These are phyloP conservation scores for Rhizopus sp. DNA, from an alignment of 371 early-diverging fungal species.

Conservation along the genomic window DNA sequence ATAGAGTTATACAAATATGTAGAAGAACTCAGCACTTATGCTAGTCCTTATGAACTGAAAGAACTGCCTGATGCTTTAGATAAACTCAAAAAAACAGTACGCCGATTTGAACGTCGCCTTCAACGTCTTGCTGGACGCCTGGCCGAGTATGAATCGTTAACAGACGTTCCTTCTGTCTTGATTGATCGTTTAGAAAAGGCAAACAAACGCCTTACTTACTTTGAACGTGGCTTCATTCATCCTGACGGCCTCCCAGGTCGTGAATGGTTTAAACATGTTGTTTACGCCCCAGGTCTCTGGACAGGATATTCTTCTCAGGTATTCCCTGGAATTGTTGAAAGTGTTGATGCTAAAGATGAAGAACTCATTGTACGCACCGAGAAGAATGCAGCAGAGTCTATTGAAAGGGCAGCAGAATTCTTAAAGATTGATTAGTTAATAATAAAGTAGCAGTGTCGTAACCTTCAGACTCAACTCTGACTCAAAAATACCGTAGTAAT, in stretches of 20 bases:
- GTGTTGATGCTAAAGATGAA: constrained; percentile 37
- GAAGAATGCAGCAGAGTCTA: constrained; percentile 22
- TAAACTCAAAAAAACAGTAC: constrained; percentile 5
- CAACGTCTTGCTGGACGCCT: constrained; percentile 9
- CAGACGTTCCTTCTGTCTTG: constrained; percentile 8
- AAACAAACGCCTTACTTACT: constrained; percentile 47
- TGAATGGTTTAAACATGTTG: constrained; percentile 65
- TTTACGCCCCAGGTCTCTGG: constrained; percentile 62
- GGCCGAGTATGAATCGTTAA: constrained; percentile 7
- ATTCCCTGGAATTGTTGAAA: constrained; percentile 58
- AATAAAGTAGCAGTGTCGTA: too few relatives aligned
- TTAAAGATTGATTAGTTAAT: not conserved
- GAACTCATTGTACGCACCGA: constrained; percentile 26
- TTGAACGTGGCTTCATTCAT: constrained; percentile 63
- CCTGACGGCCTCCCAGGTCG: constrained; percentile 57
- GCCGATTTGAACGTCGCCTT: constrained; percentile 13
- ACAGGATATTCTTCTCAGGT: constrained; percentile 53
- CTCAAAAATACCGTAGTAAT: too few relatives aligned
- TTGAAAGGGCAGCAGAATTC: constrained; percentile 13
- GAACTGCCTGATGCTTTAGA: constrained; percentile 12
- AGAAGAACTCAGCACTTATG: constrained; percentile 11
- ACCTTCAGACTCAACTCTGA: too few relatives aligned
- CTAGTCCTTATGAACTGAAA: constrained; percentile 21
- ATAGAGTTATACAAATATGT: constrained; percentile 21
- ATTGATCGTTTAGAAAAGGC: constrained; percentile 22